phyloP scores from a whole-genome alignment of 2,329 filamentous ascomycete species.

The Trichoderma sp. region DNA sequence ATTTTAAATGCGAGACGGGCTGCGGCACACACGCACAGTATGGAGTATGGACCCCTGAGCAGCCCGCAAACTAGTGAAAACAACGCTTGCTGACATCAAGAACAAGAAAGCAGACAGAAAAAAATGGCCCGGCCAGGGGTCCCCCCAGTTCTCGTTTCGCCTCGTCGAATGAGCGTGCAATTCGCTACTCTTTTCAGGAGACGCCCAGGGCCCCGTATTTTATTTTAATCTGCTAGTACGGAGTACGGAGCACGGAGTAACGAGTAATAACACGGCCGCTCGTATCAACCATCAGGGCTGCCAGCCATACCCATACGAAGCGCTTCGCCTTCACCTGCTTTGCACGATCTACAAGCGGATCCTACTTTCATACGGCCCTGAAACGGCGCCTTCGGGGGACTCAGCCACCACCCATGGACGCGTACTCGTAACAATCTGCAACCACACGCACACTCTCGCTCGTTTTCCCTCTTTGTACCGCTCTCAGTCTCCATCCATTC shows the following conservation, averaged over 20 bases:
- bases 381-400: slow-evolving; percentile 15
- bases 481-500: not conserved
- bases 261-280: not conserved
- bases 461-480: not conserved
- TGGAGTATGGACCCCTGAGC: not conserved
- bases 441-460: not conserved
- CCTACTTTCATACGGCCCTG: slow-evolving; percentile 15
- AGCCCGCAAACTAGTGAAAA: not conserved
- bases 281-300: not conserved
- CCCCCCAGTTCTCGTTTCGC: slow-evolving; percentile 14
- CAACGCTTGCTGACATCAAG: slow-evolving; percentile 1
- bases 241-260: slow-evolving; percentile 3
- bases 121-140: slow-evolving; percentile 2
- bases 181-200: slow-evolving; percentile 16
- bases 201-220: slow-evolving; percentile 14
- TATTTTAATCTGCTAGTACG: slow-evolving; percentile 13
- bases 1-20: not conserved
- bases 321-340: not conserved
- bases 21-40: slow-evolving; percentile 5
- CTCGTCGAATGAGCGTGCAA: slow-evolving; percentile 17
- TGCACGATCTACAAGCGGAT: slow-evolving; percentile 17
- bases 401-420: slow-evolving; percentile 19
- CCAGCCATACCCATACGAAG: not conserved
- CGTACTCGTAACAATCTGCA: slow-evolving; percentile 12
- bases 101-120: not conserved